Percentiles rank a stretch among this genome's conserved stretches.
Evolutionary conservation across 2,329 filamentous ascomycete species (phyloP).

Genomic region (Pleoardoris graminearum): DNA sequence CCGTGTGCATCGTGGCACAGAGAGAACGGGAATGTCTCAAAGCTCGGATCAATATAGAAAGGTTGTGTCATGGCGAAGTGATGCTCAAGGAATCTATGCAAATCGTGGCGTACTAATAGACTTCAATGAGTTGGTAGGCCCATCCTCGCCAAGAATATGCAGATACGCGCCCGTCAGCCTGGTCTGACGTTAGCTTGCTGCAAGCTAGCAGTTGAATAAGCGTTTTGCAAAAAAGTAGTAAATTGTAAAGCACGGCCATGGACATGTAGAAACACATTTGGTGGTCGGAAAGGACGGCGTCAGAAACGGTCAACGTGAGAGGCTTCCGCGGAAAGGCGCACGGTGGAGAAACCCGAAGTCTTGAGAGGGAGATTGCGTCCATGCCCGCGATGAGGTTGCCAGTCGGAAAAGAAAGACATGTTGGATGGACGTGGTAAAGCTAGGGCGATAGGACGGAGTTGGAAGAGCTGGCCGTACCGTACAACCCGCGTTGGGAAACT

Average conservation of each 20-base stretch:
- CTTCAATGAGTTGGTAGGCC: conserved; percentile 19
- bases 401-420: too few species aligned
- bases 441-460: too few species aligned
- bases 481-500: too few species aligned
- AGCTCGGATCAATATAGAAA: neutral
- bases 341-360: too few species aligned
- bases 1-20: neutral
- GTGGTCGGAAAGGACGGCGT: neutral
- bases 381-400: too few species aligned
- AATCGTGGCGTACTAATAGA: neutral
- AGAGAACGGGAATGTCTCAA: neutral
- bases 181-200: conserved; percentile 14
- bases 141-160: conserved; percentile 24
- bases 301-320: too few species aligned
- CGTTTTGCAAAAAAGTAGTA: neutral
- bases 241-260: neutral
- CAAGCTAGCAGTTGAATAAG: conserved; percentile 9
- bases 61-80: neutral
- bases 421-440: too few species aligned
- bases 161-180: conserved; percentile 30
- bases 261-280: neutral
- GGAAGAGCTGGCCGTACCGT: too few species aligned
- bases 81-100: neutral
- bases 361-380: too few species aligned
- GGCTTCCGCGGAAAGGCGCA: too few species aligned